Evolutionary conservation across 768 basidiomycete species (phyloP).

Genomic region (Phylloporus sp.): DNA sequence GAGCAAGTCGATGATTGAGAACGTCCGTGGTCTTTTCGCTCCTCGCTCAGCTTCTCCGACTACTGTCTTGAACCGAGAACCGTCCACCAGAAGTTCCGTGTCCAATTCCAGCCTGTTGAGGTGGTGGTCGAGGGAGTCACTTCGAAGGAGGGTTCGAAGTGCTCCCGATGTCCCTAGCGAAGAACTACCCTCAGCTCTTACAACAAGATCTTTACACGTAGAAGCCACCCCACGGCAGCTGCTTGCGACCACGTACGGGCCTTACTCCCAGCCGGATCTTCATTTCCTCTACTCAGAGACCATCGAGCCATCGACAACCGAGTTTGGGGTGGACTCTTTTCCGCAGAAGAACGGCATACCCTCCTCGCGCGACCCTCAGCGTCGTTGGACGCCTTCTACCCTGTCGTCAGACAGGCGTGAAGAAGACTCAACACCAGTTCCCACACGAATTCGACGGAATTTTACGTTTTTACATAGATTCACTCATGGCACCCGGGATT

Average conservation of each 20-base stretch:
- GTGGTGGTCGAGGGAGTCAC: conserved; percentile 47
- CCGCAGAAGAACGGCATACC: conserved; percentile 10
- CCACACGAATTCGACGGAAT: conserved; percentile 29
- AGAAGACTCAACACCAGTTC: conserved; percentile 12
- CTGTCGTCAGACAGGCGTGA: conserved; percentile 12
- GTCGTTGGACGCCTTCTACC: conserved; percentile 18
- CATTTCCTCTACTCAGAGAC: conserved; percentile 19
- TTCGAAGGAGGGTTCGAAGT: conserved; percentile 50
- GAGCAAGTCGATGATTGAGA: conserved; percentile 54
- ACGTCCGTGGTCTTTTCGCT: conserved; percentile 56
- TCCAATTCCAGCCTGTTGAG: conserved; percentile 33
- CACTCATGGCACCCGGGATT: conserved; percentile 17
- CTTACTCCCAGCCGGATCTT: conserved; percentile 32
- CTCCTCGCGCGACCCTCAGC: conserved; percentile 19
- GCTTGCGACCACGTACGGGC: conserved; percentile 14
- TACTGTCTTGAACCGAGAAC: conserved; percentile 25
- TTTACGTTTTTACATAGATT: conserved; percentile 35
- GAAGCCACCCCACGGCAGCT: conserved; percentile 8
- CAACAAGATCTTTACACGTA: conserved; percentile 24
- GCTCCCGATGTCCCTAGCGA: conserved; percentile 41
- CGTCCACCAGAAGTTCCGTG: conserved; percentile 26
- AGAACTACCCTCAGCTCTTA: conserved; percentile 22
- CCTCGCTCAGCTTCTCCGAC: conserved; percentile 42
- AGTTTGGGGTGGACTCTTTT: conserved; percentile 21
- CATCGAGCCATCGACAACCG: conserved; percentile 10